A percentile compares a stretch with the other conserved stretches of the same genome.
Conservation (phyloP, 331 rosid species). For the Quercus tomentella region DNA sequence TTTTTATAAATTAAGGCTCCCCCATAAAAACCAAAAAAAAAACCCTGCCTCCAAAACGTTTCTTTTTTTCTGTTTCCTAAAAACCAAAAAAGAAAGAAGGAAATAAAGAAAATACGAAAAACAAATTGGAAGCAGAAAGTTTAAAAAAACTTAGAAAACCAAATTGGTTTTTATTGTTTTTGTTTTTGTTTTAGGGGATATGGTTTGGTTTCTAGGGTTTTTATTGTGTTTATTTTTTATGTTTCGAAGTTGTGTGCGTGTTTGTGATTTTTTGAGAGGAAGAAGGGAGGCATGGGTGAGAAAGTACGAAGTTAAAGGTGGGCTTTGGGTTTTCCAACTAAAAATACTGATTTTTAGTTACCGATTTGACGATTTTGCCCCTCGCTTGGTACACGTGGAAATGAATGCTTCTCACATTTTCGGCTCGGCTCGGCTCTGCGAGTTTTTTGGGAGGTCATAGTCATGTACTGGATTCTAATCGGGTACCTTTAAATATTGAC, state of each 20-base stretch:
- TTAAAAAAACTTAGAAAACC: neutral
- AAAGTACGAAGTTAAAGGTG: neutral
- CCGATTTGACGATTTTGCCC: slow-evolving; percentile 19
- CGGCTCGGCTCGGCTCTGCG: no score
- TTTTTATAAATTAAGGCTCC: no score
- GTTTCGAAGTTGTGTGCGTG: neutral
- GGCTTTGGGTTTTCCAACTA: neutral
- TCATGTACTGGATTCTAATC: no score
- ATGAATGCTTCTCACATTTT: neutral
- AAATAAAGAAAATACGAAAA: neutral
- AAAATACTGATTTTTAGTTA: slow-evolving; percentile 14
- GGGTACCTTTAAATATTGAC: no score
- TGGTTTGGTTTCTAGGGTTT: slow-evolving; percentile 33
- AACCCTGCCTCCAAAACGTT: neutral
- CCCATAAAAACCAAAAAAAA: neutral
- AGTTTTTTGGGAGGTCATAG: no score
- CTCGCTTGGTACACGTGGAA: slow-evolving; percentile 7
- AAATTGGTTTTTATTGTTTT: no score
- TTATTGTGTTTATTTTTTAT: neutral
- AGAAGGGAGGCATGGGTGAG: neutral
- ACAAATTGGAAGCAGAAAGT: slow-evolving; percentile 5
- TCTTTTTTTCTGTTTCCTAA: slow-evolving; percentile 23
- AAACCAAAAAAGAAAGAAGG: slow-evolving; percentile 25
- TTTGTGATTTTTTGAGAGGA: neutral
- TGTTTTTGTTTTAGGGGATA: no score